A percentile compares a stretch with the other conserved stretches of the same genome.
Conservation (phyloP, 805 yeast species). For the Cyberlindnera mrakii region DNA sequence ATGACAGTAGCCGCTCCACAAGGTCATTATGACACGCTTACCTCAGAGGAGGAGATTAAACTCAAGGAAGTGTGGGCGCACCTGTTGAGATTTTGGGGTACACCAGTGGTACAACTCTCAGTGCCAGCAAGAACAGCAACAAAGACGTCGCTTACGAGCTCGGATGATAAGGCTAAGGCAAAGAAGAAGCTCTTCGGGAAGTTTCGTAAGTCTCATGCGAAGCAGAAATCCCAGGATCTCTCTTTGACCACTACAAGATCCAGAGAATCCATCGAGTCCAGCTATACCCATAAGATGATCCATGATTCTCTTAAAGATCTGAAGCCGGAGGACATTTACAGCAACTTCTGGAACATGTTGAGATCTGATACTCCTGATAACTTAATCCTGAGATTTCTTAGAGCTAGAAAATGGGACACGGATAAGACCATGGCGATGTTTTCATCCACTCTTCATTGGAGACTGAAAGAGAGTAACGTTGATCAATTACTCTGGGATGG, state of each 20-base stretch:
- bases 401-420: conserved; percentile 84
- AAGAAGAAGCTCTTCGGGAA: conserved; percentile 24
- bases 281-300: conserved; percentile 32
- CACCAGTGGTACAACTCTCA: conserved; percentile 26
- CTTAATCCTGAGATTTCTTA: conserved; percentile 62
- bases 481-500: conserved; percentile 64
- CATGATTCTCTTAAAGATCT: conserved; percentile 46
- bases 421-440: conserved; percentile 67
- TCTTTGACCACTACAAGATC: conserved; percentile 24
- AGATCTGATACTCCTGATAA: conserved; percentile 83
- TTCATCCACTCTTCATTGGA: conserved; percentile 71
- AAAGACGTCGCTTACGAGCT: conserved; percentile 6
- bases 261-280: conserved; percentile 24
- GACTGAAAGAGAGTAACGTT: conserved; percentile 52
- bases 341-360: conserved; percentile 50
- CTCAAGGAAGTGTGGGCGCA: conserved; percentile 71
- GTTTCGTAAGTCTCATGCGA: conserved; percentile 15
- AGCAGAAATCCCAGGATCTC: conserved; percentile 5
- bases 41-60: conserved; percentile 52
- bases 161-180: conserved; percentile 6
- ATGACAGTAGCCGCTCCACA: conserved; percentile 20
- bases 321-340: conserved; percentile 44
- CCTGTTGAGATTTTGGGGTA: conserved; percentile 53
- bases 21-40: conserved; percentile 41
- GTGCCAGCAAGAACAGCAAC: conserved; percentile 10